Conservation (phyloP, 306 rosid genomes). For the Ceratonia siliqua region DNA sequence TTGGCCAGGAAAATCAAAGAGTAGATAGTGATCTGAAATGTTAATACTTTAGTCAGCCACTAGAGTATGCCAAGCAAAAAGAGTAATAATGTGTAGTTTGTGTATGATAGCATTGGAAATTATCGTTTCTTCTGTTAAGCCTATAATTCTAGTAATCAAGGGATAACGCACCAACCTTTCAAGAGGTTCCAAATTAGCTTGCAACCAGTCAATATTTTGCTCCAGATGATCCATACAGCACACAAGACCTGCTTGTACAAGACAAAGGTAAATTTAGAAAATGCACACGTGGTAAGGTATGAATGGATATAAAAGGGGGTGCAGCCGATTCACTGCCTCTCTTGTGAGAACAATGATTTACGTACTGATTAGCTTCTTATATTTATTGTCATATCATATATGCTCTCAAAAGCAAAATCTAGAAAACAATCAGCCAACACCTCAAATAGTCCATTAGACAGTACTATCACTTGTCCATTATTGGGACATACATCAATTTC, state of each 20-base stretch:
- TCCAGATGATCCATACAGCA: slow-evolving; percentile 95
- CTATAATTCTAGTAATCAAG: slow-evolving; percentile 13
- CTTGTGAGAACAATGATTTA: slow-evolving; percentile 6
- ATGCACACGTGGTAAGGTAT: slow-evolving; percentile 12
- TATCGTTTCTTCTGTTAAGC: neutral
- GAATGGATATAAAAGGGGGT: slow-evolving; percentile 2
- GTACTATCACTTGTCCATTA: no score
- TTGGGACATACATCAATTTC: neutral
- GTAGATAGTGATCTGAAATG: slow-evolving; percentile 89
- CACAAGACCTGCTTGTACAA: slow-evolving; percentile 68
- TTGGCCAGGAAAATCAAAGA: slow-evolving; percentile 98
- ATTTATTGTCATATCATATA: neutral
- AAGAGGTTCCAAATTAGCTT: slow-evolving; percentile 84
- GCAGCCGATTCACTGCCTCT: neutral
- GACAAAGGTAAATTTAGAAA: slow-evolving; percentile 30
- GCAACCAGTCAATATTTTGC: slow-evolving; percentile 90
- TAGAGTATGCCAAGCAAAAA: slow-evolving; percentile 12
- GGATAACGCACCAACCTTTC: slow-evolving; percentile 65
- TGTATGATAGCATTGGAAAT: slow-evolving; percentile 16
- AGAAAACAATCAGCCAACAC: no score
- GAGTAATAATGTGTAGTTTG: slow-evolving; percentile 9
- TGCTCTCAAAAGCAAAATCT: slow-evolving; percentile 1
- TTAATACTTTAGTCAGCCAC: slow-evolving; percentile 33
- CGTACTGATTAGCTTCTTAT: neutral
- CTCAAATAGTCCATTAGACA: neutral